phyloP scores from a whole-genome alignment of 2,329 filamentous ascomycete genomes.

The Neopestalotiopsis clavispora region DNA sequence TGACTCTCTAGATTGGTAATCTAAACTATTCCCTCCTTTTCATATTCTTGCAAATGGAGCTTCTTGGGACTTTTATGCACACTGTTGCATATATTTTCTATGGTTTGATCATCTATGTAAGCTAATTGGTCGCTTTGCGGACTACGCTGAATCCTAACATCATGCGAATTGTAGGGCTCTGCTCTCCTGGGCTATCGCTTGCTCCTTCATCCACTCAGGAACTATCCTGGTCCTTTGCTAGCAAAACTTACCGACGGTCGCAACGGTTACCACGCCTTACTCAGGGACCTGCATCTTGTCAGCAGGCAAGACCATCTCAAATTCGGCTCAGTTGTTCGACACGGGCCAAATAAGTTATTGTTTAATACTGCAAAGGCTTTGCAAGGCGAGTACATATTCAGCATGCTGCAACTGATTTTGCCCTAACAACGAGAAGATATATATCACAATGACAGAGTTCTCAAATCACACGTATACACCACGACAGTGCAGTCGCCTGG shows the following conservation, averaged over 20 bases:
- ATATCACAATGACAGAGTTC: constrained; percentile 24
- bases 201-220: not conserved
- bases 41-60: not conserved
- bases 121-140: not conserved
- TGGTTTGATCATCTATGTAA: not conserved
- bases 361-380: constrained; percentile 26
- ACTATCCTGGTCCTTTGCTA: not conserved
- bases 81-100: not conserved
- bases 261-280: not conserved
- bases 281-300: not conserved
- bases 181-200: not conserved
- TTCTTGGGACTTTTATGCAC: not conserved
- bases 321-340: constrained; percentile 21
- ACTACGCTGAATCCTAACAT: not conserved
- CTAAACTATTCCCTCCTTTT: no score
- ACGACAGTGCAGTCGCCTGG: constrained; percentile 20
- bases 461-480: constrained; percentile 26
- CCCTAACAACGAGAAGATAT: constrained; percentile 21
- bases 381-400: not conserved
- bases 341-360: constrained; percentile 26
- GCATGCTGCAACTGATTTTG: no score
- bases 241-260: not conserved
- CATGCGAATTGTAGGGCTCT: not conserved
- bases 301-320: constrained; percentile 12
- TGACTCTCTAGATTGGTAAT: no score